These are phyloP conservation scores for Neopestalotiopsis sp. DNA, from an alignment of 2,329 filamentous ascomycete species.

Conservation along the genomic window DNA sequence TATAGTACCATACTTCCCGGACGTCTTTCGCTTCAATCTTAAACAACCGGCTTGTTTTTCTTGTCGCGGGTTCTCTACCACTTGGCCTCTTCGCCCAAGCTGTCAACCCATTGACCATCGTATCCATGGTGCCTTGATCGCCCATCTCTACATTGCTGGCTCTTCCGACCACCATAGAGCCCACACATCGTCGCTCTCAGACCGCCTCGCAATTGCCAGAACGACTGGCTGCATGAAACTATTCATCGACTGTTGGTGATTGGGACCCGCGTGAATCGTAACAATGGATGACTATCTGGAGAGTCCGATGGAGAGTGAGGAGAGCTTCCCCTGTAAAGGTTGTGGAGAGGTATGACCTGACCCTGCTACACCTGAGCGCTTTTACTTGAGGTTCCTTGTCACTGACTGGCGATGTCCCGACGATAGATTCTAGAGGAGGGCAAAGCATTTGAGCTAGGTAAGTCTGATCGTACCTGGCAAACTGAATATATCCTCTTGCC, in stretches of 20 bases:
- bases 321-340: constrained; percentile 88
- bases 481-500: constrained; percentile 14
- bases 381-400: constrained; percentile 20
- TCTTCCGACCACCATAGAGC: neutral
- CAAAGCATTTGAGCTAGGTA: constrained; percentile 97
- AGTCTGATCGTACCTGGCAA: constrained; percentile 33
- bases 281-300: constrained; percentile 68
- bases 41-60: constrained; percentile 12
- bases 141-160: neutral
- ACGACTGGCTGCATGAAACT: neutral
- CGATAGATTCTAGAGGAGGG: constrained; percentile 93
- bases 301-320: constrained; percentile 75
- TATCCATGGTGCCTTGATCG: constrained; percentile 12
- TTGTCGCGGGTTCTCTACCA: neutral
- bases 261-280: constrained; percentile 24
- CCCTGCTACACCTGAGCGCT: constrained; percentile 21
- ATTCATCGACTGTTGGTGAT: neutral
- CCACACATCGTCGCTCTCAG: neutral
- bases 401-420: constrained; percentile 28
- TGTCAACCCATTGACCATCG: neutral
- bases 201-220: neutral
- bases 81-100: constrained; percentile 1
- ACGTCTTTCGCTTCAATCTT: neutral
- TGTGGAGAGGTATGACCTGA: constrained; percentile 78
- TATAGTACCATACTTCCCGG: neutral